Percentiles rank a stretch among this genome's conserved stretches.
Conservation (phyloP, 192 early-diverging fungal genomes). For the Backusella parvicylindrica region DNA sequence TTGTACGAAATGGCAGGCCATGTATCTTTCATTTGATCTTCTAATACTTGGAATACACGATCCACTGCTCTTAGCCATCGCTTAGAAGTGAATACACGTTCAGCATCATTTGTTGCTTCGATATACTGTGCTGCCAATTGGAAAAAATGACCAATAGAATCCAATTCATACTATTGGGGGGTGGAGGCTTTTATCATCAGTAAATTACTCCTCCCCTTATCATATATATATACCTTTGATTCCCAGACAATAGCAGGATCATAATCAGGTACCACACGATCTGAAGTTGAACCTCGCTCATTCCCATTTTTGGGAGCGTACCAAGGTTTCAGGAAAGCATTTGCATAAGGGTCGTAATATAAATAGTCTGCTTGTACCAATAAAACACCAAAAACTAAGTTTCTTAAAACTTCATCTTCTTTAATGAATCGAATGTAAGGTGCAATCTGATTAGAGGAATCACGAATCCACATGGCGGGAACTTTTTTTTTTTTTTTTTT, state of each 20-base stretch:
- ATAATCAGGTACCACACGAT: conserved; percentile 42
- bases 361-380: conserved; percentile 48
- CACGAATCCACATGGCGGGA: conserved; percentile 74
- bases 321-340: conserved; percentile 58
- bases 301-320: conserved; percentile 36
- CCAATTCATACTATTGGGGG: conserved; percentile 60
- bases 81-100: conserved; percentile 31
- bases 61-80: conserved; percentile 48
- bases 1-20: conserved; percentile 26
- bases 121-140: conserved; percentile 52
- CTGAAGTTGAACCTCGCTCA: conserved; percentile 24
- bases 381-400: conserved; percentile 52
- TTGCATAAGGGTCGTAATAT: conserved; percentile 51
- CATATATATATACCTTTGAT: conserved; percentile 42
- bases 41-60: conserved; percentile 40
- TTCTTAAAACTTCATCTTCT: conserved; percentile 34
- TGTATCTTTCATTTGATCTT: conserved; percentile 44
- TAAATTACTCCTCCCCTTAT: too few species aligned
- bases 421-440: conserved; percentile 49
- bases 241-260: conserved; percentile 47
- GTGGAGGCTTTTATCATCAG: too few species aligned
- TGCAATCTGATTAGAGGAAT: conserved; percentile 65
- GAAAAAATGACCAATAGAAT: conserved; percentile 63
- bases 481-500: conserved; percentile 12
- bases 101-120: conserved; percentile 37